Base-by-base conservation (phyloP, 345 rosid species). In the Eutrema heterophyllum region DNA sequence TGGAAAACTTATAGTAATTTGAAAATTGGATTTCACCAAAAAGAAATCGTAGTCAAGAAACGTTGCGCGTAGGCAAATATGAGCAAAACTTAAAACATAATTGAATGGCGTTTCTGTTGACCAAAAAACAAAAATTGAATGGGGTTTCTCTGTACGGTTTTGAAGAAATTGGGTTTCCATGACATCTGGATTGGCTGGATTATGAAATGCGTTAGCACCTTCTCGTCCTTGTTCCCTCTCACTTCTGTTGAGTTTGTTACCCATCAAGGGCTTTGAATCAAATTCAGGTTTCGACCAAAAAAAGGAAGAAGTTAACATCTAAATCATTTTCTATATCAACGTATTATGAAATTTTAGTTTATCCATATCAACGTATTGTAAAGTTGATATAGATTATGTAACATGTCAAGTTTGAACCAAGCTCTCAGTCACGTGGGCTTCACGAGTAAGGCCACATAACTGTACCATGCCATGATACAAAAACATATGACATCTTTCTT, bases 341-440 rank as follows among this genome's bases (percentile, higher is more conserved):
- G 15, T n/a, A 36, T 8, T 6, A 1, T 49, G 29, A 49, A 49
- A 49, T 21, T 21, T 18, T 21, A 43, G 16, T 61, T 41, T 50
- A 64, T 53, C n/a, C 38, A 16, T 39, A 67, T 45, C 39, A 69
- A 44, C 55, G 44, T 70, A 46, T 58, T n/a, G 58, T 55, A 43
- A 30, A 41, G 5, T 27, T 29, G 24, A 43, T 27, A 63, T 36
- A 16, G 60, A 18, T 64, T 35, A 55, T 53, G 59, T 64, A 70
- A 53, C 29, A 64, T 68, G 68, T 45, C 55, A 69, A 66, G 53
- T 76, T 71, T 43, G 82, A 67, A 73, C 76, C 49, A 46, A 67
- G 75, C 79, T 81, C 82, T 81, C 84, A 70, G 71, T 70, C 91
- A 84, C 76, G 83, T 88, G 91, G 91, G 79, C 73, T 81, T 83